Evolutionary conservation across 129 eudicot genomes (phyloP).

Genomic region (Gnaphalium uliginosum): DNA sequence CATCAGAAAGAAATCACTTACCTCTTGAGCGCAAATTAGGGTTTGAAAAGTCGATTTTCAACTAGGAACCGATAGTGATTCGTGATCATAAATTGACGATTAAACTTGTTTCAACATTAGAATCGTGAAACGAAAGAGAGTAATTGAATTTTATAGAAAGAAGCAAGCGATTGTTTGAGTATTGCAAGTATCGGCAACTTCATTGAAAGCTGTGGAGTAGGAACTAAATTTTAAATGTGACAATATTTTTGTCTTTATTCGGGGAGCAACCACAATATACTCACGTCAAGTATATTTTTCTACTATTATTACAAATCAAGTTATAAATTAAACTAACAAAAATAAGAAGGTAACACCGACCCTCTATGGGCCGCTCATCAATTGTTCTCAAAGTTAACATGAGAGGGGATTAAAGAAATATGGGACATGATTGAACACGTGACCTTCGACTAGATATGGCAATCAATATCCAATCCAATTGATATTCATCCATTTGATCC

Average conservation of each 20-base stretch:
- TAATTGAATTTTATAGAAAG: background rate
- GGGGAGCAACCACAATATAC: background rate
- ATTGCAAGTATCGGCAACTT: background rate
- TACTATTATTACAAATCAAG: no score
- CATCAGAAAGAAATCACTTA: background rate
- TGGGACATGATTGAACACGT: no score
- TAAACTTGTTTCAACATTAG: background rate
- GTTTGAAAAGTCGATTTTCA: background rate
- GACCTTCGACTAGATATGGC: no score
- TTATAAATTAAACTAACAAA: no score
- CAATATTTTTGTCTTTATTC: background rate
- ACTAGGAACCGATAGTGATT: background rate
- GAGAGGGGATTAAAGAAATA: no score
- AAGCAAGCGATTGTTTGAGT: background rate
- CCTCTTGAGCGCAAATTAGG: background rate
- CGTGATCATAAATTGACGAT: background rate
- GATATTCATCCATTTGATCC: no score
- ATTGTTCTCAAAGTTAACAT: no score
- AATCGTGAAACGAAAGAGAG: background rate
- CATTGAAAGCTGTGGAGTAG: background rate
- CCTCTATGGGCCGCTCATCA: no score
- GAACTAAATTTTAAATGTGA: background rate
- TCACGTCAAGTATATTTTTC: background rate
- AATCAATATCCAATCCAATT: no score
- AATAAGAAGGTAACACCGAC: no score